Conservation (phyloP, 495 filamentous ascomycete genomes). For the Tuber calosporum region DNA sequence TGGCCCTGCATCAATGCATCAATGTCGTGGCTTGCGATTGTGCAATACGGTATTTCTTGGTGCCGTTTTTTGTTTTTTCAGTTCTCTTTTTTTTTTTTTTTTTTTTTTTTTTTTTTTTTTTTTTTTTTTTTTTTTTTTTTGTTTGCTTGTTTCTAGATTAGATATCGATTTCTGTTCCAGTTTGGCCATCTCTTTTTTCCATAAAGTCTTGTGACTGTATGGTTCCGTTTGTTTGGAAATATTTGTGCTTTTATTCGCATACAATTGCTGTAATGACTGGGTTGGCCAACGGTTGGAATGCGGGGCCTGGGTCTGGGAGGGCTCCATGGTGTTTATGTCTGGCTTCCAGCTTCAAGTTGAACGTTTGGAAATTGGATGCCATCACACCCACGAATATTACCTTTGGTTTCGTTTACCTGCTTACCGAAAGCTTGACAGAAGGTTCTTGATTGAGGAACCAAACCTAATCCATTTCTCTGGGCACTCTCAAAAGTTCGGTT, state of each 20-base stretch:
- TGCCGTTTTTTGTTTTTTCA: too few relatives aligned
- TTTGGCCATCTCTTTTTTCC: background rate
- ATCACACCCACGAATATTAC: background rate
- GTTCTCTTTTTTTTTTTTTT: background rate
- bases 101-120: background rate
- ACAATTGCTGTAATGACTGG: background rate
- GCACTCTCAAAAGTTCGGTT: background rate
- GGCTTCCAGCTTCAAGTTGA: background rate
- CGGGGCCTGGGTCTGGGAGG: background rate
- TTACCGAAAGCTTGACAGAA: background rate
- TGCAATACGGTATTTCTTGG: background rate
- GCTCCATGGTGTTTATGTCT: background rate
- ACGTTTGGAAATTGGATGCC: background rate
- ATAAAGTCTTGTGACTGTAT: background rate
- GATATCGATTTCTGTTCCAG: background rate
- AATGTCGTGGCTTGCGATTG: background rate
- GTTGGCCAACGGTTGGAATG: background rate
- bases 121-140: background rate
- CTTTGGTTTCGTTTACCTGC: background rate
- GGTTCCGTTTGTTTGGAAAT: background rate
- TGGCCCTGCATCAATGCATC: background rate
- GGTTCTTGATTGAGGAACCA: background rate
- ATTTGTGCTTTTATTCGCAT: background rate
- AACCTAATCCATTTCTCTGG: background rate
- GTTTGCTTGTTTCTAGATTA: background rate